phyloP scores from a whole-genome alignment of 257 asterid species.

The Coffea canephora region DNA sequence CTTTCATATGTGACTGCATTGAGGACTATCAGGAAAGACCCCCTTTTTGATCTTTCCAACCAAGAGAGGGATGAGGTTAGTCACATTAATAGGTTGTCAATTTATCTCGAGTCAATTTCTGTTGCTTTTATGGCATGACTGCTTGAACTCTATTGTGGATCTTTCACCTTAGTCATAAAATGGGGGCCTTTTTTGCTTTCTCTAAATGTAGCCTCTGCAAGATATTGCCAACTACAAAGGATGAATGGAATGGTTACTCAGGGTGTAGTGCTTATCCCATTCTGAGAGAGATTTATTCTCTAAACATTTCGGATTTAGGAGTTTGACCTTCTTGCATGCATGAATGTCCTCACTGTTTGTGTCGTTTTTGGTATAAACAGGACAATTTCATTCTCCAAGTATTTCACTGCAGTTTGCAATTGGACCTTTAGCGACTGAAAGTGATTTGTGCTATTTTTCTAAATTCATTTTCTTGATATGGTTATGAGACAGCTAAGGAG shows the following conservation, averaged over 20 bases:
- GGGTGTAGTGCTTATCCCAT: too few species aligned
- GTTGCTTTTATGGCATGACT: neutral
- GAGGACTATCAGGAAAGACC: slow-evolving; percentile 32
- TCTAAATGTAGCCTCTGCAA: too few species aligned
- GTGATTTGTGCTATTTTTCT: neutral
- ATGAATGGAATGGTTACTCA: too few species aligned
- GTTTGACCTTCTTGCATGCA: too few species aligned
- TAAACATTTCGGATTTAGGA: too few species aligned
- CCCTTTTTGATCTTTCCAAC: slow-evolving; percentile 44
- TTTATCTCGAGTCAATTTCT: neutral
- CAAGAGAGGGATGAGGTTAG: slow-evolving; percentile 78
- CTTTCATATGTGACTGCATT: slow-evolving; percentile 40
- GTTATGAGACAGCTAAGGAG: slow-evolving; percentile 60
- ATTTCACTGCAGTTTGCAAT: too few species aligned
- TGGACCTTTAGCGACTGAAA: too few species aligned
- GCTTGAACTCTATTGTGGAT: neutral
- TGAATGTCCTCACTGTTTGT: too few species aligned
- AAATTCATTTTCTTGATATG: neutral
- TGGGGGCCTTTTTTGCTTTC: neutral
- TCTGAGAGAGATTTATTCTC: too few species aligned
- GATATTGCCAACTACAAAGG: too few species aligned
- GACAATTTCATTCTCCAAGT: too few species aligned
- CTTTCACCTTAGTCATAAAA: neutral
- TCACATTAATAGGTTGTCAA: neutral
- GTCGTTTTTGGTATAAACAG: too few species aligned